Evolutionary conservation across 2,329 filamentous ascomycete genomes (phyloP).

Genomic region (Aspergillus sp.): DNA sequence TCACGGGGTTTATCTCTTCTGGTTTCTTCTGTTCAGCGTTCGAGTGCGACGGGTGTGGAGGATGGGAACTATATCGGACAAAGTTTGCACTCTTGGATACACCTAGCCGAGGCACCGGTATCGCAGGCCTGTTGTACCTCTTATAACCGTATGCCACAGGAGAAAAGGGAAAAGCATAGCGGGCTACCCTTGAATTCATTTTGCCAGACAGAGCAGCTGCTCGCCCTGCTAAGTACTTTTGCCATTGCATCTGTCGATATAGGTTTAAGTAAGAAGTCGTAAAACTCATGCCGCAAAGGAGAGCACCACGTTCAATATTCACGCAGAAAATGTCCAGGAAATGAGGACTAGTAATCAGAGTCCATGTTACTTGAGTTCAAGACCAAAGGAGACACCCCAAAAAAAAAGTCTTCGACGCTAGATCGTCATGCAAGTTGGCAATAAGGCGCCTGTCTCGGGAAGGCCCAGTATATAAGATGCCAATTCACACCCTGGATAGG

Average conservation of each 20-base stretch:
- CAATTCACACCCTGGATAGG: too few relatives aligned
- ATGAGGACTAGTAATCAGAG: background rate
- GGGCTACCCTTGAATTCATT: background rate
- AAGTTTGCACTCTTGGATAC: background rate
- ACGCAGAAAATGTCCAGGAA: background rate
- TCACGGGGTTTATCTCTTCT: constrained; percentile 10
- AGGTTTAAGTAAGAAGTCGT: background rate
- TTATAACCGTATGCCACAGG: background rate
- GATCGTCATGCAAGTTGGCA: too few relatives aligned
- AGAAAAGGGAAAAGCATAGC: background rate
- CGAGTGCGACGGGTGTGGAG: background rate
- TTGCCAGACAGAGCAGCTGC: background rate
- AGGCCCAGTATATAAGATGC: too few relatives aligned
- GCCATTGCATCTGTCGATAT: background rate
- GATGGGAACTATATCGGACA: background rate
- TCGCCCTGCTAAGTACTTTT: background rate
- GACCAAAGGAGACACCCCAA: background rate
- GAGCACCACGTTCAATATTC: too few relatives aligned
- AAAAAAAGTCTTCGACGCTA: background rate
- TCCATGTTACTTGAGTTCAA: background rate
- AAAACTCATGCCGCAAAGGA: background rate
- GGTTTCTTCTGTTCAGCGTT: background rate
- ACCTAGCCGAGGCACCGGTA: background rate
- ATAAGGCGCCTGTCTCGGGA: too few relatives aligned
- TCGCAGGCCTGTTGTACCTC: background rate